Evolutionary conservation across 192 early-diverging fungal genomes (phyloP).

Genomic region (Coemansia sp.): DNA sequence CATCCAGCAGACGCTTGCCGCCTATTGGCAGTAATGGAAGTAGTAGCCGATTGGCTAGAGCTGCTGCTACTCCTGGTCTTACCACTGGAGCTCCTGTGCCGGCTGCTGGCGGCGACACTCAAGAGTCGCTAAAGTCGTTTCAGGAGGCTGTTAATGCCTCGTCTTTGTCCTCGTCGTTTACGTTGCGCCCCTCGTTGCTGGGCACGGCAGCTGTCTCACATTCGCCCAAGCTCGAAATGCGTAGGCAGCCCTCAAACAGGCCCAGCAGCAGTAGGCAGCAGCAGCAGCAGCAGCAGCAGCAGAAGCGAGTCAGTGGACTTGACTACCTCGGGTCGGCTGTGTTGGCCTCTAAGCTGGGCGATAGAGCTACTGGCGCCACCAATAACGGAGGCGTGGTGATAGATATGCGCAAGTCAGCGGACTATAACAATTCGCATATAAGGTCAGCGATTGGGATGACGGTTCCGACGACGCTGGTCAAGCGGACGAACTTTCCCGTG

Average conservation of each 20-base stretch:
- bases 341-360: conserved; percentile 11
- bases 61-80: background rate
- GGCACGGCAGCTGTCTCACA: background rate
- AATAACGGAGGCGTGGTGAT: conserved; percentile 59
- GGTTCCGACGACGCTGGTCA: conserved; percentile 74
- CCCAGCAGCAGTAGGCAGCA: background rate
- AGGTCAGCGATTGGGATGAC: conserved; percentile 66
- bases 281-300: background rate
- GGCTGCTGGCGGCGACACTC: background rate
- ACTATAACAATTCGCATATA: conserved; percentile 60
- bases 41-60: background rate
- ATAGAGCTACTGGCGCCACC: background rate
- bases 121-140: background rate
- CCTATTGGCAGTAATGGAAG: background rate
- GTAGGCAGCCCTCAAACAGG: background rate
- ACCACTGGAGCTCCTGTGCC: background rate
- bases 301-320: background rate
- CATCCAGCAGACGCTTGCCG: background rate
- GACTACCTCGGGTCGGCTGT: conserved; percentile 20
- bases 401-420: conserved; percentile 71
- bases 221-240: background rate
- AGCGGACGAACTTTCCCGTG: conserved; percentile 64
- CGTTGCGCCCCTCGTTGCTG: background rate
- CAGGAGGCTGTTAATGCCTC: conserved; percentile 5
- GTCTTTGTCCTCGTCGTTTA: background rate